A percentile compares a stretch with the other conserved stretches of the same genome.
These are phyloP conservation scores for Chlorella sp. DNA, from an alignment of 139 green algal genomes.

Conservation along the genomic window DNA sequence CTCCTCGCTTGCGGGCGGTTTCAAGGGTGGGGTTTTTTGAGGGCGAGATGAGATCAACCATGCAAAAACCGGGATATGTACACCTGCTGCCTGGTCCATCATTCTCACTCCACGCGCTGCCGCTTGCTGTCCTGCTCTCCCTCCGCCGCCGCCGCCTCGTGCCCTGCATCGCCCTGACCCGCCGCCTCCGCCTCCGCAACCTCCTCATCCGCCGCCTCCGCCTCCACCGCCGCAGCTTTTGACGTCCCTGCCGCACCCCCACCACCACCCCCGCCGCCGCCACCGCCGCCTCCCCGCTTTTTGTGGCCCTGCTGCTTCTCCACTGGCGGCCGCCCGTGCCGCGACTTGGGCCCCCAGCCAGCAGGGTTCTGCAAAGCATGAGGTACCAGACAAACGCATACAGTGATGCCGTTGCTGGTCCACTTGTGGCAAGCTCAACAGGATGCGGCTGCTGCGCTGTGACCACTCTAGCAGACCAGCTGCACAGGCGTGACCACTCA, in stretches of 20 bases:
- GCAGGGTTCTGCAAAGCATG: slow-evolving; percentile 71
- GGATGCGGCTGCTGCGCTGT: not conserved
- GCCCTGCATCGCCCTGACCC: not conserved
- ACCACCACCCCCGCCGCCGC: not conserved
- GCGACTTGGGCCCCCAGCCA: slow-evolving; percentile 83
- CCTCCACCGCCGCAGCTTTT: not conserved
- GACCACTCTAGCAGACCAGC: not conserved
- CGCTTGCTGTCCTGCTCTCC: not conserved
- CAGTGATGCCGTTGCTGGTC: not conserved
- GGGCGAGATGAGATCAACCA: no score
- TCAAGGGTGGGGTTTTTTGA: no score
- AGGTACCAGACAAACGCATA: not conserved
- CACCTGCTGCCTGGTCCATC: no score
- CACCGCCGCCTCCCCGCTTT: not conserved
- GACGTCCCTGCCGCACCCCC: not conserved
- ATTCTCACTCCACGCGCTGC: not conserved
- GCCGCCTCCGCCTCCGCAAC: not conserved
- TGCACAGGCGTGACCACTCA: not conserved
- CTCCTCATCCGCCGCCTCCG: not conserved
- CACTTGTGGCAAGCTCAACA: not conserved
- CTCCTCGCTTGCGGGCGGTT: no score
- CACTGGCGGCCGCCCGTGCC: slow-evolving; percentile 34
- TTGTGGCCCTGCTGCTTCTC: not conserved
- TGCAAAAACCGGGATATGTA: no score
- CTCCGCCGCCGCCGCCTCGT: no score